Evolutionary conservation across 2,329 filamentous ascomycete genomes (phyloP), one percentile per base, ranked within the genome.

Genomic region (Conoideocrella luteorostrata): DNA sequence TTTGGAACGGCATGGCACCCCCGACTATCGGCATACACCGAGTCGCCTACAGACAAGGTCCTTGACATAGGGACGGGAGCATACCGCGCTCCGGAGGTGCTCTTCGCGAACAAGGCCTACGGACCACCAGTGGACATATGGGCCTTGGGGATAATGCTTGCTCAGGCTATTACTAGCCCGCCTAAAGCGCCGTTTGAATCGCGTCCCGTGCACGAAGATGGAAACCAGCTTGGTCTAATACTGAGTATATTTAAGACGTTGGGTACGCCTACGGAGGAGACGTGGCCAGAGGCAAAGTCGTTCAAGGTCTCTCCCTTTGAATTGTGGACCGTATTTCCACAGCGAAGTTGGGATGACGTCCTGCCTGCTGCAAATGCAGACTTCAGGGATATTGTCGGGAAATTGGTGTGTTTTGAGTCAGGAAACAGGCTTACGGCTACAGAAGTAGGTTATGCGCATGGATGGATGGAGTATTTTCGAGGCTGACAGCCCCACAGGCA

Each of bases 11-110:
- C 90, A 7, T 96, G 89, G 89, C 80, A 84, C 52, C 77, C 84
- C 3, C 62, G 72, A 10, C 55, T 76, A 46, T 72, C 78, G 5
- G 64, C 70, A 18, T 65, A 67, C 4, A 75, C 77, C 12, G 93
- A 98, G 59, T 75, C 82, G 1, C 70, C 79, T 2, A 61, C 78
- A 43, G 56, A 72, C 43, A 97, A 97, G 64, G 85, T 95, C 41
- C 83, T 93, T 7, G 94, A 98, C 60, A 86, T 98, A 21, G 93
- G 93, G 28, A 97, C 91, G 1, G 91, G 90, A 0, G 80, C 86
- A 39, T 98, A 98, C 65, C 81, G 94, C 17, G 78, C 91, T 0
- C 93, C 93, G 0, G 94, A 98, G 58, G 77, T 90, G 1, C 72
- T 98, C 6, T 97, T 98, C 59, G 93, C 89, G 1, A 75, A 90